phyloP scores from a whole-genome alignment of 2,329 filamentous ascomycete species.

The Colletotrichum acutatum region DNA sequence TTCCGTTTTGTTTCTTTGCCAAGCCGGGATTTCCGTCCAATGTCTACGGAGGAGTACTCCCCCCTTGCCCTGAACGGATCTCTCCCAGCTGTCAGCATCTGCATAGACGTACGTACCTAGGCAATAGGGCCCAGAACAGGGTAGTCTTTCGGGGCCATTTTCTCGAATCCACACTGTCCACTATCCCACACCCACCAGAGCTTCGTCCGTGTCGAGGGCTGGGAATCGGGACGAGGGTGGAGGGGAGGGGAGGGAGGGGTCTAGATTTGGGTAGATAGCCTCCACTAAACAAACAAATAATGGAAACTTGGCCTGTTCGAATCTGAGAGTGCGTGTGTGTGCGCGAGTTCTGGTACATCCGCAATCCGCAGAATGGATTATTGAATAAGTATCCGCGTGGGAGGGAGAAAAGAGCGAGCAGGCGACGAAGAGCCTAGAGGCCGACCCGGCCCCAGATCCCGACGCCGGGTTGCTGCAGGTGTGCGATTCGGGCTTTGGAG shows the following conservation, averaged over 20 bases:
- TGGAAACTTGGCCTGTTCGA: background rate
- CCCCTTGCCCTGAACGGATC: too few species aligned
- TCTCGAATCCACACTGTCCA: background rate
- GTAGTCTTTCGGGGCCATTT: background rate
- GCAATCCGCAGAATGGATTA: too few species aligned
- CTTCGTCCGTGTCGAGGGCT: background rate
- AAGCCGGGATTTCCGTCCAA: background rate
- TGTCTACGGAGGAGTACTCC: too few species aligned
- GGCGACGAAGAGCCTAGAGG: too few species aligned
- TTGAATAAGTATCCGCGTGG: too few species aligned
- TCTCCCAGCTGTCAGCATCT: background rate
- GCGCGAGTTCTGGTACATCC: too few species aligned
- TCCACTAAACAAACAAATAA: conserved; percentile 9
- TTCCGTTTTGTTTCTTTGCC: background rate
- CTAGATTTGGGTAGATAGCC: background rate
- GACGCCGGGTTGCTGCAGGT: background rate
- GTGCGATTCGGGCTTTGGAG: background rate
- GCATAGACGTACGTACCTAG: background rate
- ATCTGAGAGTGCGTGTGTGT: background rate
- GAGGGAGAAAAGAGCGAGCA: background rate
- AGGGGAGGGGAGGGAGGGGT: background rate
- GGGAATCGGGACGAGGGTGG: background rate
- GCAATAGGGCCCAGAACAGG: background rate
- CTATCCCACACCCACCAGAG: background rate
- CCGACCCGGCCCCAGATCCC: background rate